Evolutionary conservation across 139 green algal species (phyloP), one percentile per base, ranked within the genome.

Genomic region (Closterium sp.): DNA sequence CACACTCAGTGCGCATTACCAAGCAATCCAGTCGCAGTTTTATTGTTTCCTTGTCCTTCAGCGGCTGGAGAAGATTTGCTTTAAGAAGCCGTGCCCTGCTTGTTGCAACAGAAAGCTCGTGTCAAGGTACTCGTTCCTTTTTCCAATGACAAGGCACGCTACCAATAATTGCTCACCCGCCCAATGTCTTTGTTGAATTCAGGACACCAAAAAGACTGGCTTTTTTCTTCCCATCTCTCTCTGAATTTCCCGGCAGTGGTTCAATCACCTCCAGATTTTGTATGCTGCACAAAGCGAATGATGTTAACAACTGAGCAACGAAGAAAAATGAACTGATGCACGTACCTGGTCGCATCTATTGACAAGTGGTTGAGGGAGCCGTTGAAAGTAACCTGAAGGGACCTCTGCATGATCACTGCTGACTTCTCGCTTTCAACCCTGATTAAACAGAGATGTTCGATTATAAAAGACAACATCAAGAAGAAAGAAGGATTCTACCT

Each of bases 41-140:
- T 4, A 99, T 92, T 0, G 96, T 98, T 21, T 85, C 33, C 2
- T 97, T 76, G 84, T 98, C 95, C 1, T 94, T 96, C 32, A 98
- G 94, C 1, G 97, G 97, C 93, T 99, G 97, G 87, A 99, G 94
- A 86, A 99, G 94, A 92, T 95, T 97, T 38, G 96, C 94, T 31
- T 96, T 93, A 89, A 99, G 95, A 88, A 99, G 91, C 23, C 94
- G 88, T 31, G 34, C 93, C 36, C 89, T 91, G 84, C 76, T 43
- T 35, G 30, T 30, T 66, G 43, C 43, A 35, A 89, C 25, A 92
- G 30, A 88, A 19, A 87, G 30, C 25, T 23, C 35, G 33, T 38
- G n/a, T 84, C 33, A 90, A 34, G 21, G 30, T 66, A 28, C 23
- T 88, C 19, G 55, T 4, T 19, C 8, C 4, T 69, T 88, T 25